phyloP scores from a whole-genome alignment of 148 eudicot genomes.

The Rhododendron kiyosumense region DNA sequence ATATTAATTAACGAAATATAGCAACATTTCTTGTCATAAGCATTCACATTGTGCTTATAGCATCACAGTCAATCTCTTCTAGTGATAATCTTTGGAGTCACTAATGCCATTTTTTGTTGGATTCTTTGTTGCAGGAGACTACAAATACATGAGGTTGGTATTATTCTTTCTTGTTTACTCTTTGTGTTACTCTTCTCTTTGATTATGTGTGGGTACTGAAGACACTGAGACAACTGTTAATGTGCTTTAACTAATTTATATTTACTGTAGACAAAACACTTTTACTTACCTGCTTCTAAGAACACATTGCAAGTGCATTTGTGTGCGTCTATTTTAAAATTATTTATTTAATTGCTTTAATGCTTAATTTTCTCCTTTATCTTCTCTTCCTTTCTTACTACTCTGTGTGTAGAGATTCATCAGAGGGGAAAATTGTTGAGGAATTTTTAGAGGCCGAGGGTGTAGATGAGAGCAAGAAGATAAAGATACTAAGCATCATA shows the following conservation, averaged over 20 bases:
- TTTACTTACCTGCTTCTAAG: not conserved
- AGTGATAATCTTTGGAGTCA: not conserved
- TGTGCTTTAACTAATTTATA: not conserved
- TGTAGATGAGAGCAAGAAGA: slow-evolving; percentile 54
- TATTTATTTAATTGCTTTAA: not conserved
- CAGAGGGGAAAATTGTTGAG: slow-evolving; percentile 71
- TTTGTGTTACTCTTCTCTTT: not conserved
- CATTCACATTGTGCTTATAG: not conserved
- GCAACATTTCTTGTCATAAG: not conserved
- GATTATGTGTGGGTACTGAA: not conserved
- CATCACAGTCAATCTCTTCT: not conserved
- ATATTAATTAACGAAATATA: not conserved
- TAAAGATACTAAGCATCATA: slow-evolving; percentile 57
- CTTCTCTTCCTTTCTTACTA: slow-evolving; percentile 4
- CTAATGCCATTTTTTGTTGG: slow-evolving; percentile 17
- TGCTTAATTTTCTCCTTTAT: not conserved
- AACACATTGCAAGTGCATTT: not conserved
- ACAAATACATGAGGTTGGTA: slow-evolving; percentile 79
- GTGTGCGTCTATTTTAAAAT: not conserved
- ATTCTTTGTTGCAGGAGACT: slow-evolving; percentile 72
- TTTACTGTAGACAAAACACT: not conserved
- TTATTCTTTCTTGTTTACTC: not conserved
- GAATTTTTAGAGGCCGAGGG: slow-evolving; percentile 71
- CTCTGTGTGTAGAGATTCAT: slow-evolving; percentile 51
- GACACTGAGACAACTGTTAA: not conserved